Percentiles rank a stretch among this genome's conserved stretches.
Conservation (phyloP, 176 grass and related monocot genomes). For the maize (Zea mays) region DNA sequence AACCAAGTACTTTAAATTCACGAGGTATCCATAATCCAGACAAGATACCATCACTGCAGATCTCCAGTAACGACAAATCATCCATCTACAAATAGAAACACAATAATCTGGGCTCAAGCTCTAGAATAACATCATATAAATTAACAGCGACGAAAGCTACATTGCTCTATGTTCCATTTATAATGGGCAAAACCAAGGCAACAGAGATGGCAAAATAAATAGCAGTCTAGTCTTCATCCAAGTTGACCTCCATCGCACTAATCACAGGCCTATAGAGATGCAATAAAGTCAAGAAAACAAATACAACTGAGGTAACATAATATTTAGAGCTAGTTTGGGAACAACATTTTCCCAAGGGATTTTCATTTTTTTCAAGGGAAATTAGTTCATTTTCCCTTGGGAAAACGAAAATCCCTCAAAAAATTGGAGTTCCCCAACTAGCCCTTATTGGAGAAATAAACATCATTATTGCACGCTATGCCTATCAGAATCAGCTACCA, state of each 20-base stretch:
- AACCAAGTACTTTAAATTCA: conserved; percentile 43
- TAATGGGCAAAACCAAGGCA: conserved; percentile 18
- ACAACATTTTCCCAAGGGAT: no score
- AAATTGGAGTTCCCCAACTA: no score
- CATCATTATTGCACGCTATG: background rate
- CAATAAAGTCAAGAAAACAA: conserved; percentile 49
- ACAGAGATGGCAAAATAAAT: conserved; percentile 32
- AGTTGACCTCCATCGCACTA: conserved; percentile 58
- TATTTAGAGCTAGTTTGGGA: background rate
- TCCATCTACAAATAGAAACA: conserved; percentile 91
- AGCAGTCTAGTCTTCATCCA: conserved; percentile 46
- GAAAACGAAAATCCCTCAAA: no score
- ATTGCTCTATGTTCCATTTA: conserved; percentile 13
- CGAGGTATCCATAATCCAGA: conserved; percentile 34
- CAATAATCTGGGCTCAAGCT: conserved; percentile 48
- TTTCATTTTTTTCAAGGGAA: no score
- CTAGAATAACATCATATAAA: conserved; percentile 30
- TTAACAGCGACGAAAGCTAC: conserved; percentile 24
- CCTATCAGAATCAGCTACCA: conserved; percentile 12
- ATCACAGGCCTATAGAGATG: conserved; percentile 76
- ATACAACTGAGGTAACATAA: conserved; percentile 17
- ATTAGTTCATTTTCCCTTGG: no score
- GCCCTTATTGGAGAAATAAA: conserved; percentile 1
- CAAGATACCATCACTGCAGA: conserved; percentile 51
- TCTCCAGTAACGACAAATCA: conserved; percentile 55